Conservation (phyloP, 306 rosid species). For the Corylus avellana region DNA sequence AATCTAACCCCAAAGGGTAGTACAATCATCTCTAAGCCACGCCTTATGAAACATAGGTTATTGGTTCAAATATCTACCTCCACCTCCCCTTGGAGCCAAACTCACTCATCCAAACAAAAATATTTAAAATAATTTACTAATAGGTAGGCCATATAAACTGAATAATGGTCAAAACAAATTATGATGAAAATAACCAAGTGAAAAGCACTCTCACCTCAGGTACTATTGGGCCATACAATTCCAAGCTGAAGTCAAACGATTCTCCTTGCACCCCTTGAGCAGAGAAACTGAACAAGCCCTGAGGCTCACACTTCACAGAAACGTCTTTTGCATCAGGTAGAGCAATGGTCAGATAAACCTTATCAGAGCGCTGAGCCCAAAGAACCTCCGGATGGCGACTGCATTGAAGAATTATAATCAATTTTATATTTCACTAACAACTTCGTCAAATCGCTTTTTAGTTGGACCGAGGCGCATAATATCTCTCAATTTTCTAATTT, state of each 20-base stretch:
- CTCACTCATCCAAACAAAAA: not conserved
- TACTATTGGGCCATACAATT: constrained; percentile 60
- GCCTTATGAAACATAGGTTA: not conserved
- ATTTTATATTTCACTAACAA: not conserved
- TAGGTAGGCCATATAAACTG: not conserved
- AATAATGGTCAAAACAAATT: not conserved
- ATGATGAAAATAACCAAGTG: not conserved
- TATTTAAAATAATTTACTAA: not conserved
- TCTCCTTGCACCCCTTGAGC: constrained; percentile 66
- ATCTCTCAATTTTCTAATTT: no score
- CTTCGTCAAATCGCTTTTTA: no score
- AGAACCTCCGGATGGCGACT: constrained; percentile 92
- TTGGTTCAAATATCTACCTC: not conserved
- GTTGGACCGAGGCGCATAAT: no score
- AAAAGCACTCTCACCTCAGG: constrained; percentile 56
- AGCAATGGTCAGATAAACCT: constrained; percentile 76
- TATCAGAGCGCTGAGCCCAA: constrained; percentile 94
- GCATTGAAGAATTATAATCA: constrained; percentile 9
- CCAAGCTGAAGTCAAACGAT: constrained; percentile 62
- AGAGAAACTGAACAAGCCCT: constrained; percentile 74
- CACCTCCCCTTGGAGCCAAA: not conserved
- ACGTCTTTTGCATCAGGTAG: constrained; percentile 86
- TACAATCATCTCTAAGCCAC: not conserved
- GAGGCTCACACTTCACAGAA: constrained; percentile 72
- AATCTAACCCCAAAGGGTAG: no score